phyloP scores from a whole-genome alignment of 2,329 filamentous ascomycete species.

The Diaporthe sp. region DNA sequence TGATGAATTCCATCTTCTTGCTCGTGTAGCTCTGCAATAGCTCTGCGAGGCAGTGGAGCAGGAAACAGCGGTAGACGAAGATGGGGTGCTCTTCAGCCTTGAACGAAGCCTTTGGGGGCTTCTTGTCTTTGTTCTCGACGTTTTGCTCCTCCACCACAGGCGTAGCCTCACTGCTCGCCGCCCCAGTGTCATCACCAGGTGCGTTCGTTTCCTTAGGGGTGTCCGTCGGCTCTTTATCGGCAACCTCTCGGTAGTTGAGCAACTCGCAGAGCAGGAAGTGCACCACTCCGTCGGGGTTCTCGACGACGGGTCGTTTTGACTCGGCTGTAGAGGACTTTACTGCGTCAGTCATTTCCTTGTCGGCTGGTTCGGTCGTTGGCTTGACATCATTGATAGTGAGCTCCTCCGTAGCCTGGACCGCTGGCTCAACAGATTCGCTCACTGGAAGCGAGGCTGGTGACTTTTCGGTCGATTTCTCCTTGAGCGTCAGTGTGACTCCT shows the following conservation, averaged over 20 bases:
- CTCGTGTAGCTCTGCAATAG: conserved; percentile 92
- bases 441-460: conserved; percentile 45
- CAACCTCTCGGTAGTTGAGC: conserved; percentile 91
- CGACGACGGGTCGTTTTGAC: conserved; percentile 85
- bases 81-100: conserved; percentile 95
- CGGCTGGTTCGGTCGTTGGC: conserved; percentile 70
- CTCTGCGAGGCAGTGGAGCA: conserved; percentile 92
- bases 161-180: conserved; percentile 19
- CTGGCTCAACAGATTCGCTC: conserved; percentile 59
- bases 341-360: conserved; percentile 74
- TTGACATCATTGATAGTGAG: conserved; percentile 68
- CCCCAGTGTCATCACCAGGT: conserved; percentile 51
- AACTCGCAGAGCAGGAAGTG: conserved; percentile 95
- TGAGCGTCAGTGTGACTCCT: conserved; percentile 35
- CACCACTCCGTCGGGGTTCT: conserved; percentile 94
- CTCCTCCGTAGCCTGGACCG: conserved; percentile 62
- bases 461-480: conserved; percentile 33
- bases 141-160: conserved; percentile 39
- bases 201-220: conserved; percentile 59
- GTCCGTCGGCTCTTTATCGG: conserved; percentile 78
- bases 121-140: conserved; percentile 70
- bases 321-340: conserved; percentile 74
- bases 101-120: conserved; percentile 80
- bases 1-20: conserved; percentile 98
- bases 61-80: conserved; percentile 95